Evolutionary conservation across 768 basidiomycete genomes (phyloP), one percentile per base, ranked within the genome.

Genomic region (Russula ochroleuca): DNA sequence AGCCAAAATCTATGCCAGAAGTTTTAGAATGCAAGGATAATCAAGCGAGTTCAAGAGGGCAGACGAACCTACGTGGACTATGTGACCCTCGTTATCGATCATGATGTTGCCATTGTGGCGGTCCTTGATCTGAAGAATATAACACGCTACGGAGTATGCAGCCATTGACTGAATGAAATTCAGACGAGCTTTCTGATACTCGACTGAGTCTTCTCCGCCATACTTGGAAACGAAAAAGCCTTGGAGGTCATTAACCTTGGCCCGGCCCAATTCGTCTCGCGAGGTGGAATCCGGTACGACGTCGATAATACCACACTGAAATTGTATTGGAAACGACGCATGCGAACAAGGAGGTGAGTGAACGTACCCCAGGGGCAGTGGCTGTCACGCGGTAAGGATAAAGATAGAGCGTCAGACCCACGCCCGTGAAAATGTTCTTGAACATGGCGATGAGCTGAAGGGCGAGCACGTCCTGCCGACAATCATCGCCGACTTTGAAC

Each of bases 91-190:
- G 2, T 90, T 94, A 72, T 98, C 97, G 64, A 99, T 95, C 96
- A 99, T 98, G 72, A 99, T 98, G 73, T 99, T 99, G 33, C 97
- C 97, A 71, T 99, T 99, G 74, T 99, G 97, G 43, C 97, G 78
- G 72, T 99, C 97, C 77, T 99, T 99, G 78, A 99, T 95, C 75
- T 99, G 97, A 49, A 98, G 76, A 68, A 99, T 94, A 73, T 97
- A 98, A 74, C 96, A 98, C 9, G 94, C 93, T 28, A 98, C 88
- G 37, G 96, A 98, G 75, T 99, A 99, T 11, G 94, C 97, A 0
- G 97, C 96, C 97, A 98, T 99, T 2, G 94, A 96, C 72, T 97
- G 95, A 62, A 99, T 92, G 72, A 99, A 99, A 75, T 98, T 97
- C 66, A 90, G 80, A 19, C 94, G 87, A 49, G 97, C 97, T 66